A percentile compares a stretch with the other conserved stretches of the same genome.
These are phyloP conservation scores for Cymbopogon citratus DNA, from an alignment of 176 grass and related monocot species.

Conservation along the genomic window DNA sequence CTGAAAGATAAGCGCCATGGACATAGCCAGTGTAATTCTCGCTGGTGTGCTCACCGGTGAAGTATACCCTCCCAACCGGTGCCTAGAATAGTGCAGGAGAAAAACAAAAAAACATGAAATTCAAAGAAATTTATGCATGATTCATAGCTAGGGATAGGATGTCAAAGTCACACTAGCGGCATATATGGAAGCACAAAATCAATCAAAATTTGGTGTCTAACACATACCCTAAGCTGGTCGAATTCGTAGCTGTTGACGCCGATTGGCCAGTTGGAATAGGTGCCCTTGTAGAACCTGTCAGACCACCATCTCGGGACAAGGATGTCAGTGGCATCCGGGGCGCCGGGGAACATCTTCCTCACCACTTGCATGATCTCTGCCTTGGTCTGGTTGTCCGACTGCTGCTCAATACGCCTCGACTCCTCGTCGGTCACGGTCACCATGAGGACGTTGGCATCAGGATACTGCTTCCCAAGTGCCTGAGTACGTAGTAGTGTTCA, in stretches of 20 bases:
- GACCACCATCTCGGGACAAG: slow-evolving; percentile 61
- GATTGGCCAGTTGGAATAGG: slow-evolving; percentile 65
- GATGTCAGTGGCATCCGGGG: slow-evolving; percentile 53
- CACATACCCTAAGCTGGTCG: slow-evolving; percentile 60
- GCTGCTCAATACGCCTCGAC: slow-evolving; percentile 62
- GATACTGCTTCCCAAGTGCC: slow-evolving; percentile 50
- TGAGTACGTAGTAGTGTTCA: not conserved
- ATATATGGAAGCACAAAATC: not conserved
- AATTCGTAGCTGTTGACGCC: slow-evolving; percentile 58
- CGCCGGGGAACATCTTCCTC: slow-evolving; percentile 45
- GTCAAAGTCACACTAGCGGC: not conserved
- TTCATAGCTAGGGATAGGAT: not conserved
- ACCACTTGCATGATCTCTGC: slow-evolving; percentile 50
- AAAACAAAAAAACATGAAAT: not conserved
- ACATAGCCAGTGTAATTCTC: slow-evolving; percentile 68
- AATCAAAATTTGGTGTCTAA: no score
- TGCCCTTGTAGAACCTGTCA: slow-evolving; percentile 53
- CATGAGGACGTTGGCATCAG: slow-evolving; percentile 53
- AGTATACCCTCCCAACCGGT: slow-evolving; percentile 65
- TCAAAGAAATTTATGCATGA: not conserved
- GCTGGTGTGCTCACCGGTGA: slow-evolving; percentile 73
- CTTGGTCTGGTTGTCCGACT: slow-evolving; percentile 52
- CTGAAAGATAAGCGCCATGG: slow-evolving; percentile 63
- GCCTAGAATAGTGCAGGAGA: slow-evolving; percentile 20
- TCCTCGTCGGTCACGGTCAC: slow-evolving; percentile 72